A percentile compares a stretch with the other conserved stretches of the same genome.
Evolutionary conservation across 176 grass and related monocot species (phyloP).

Genomic region (Eleusine indica): DNA sequence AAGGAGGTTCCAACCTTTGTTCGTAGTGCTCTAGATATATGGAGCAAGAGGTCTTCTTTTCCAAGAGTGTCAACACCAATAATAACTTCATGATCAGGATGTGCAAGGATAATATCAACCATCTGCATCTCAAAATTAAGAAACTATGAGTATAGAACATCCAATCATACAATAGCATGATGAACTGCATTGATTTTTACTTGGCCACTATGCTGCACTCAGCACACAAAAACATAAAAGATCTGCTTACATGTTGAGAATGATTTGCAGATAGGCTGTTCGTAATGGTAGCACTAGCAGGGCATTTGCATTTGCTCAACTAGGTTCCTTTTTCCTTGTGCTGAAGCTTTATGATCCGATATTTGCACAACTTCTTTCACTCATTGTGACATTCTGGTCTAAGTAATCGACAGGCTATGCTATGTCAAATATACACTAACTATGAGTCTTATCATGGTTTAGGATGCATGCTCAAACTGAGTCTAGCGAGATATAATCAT

Average conservation of each 20-base stretch:
- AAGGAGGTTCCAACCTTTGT: slow-evolving; percentile 55
- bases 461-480: not conserved
- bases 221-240: slow-evolving; percentile 26
- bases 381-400: not conserved
- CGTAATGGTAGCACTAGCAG: not conserved
- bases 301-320: not conserved
- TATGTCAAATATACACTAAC: not conserved
- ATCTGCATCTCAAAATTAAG: slow-evolving; percentile 49
- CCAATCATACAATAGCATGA: slow-evolving; percentile 13
- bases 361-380: not conserved
- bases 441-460: slow-evolving; percentile 22
- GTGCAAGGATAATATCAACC: slow-evolving; percentile 54
- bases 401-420: not conserved
- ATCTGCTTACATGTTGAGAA: not conserved
- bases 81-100: slow-evolving; percentile 83
- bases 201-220: slow-evolving; percentile 3
- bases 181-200: slow-evolving; percentile 4
- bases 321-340: not conserved
- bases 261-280: not conserved
- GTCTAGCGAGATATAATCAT: not conserved
- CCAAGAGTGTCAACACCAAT: slow-evolving; percentile 75
- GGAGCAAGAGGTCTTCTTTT: slow-evolving; percentile 82
- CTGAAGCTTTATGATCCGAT: slow-evolving; percentile 19
- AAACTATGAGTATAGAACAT: slow-evolving; percentile 25
- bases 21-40: slow-evolving; percentile 68